phyloP scores from a whole-genome alignment of 1,284 basidiomycete species.

The Thelephora terrestris region DNA sequence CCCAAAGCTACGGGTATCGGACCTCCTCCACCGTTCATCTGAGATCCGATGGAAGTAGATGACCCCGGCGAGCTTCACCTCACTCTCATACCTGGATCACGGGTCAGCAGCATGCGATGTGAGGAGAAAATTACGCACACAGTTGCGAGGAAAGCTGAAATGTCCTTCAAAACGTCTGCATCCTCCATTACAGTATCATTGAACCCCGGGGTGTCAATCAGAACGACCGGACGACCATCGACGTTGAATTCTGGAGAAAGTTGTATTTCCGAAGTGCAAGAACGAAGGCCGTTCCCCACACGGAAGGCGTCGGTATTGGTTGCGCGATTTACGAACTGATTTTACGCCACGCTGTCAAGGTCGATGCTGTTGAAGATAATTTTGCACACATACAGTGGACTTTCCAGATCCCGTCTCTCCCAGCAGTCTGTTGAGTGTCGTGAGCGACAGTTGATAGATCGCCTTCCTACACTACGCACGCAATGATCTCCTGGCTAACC shows the following conservation, averaged over 20 bases:
- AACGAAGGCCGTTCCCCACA: slow-evolving; percentile 23
- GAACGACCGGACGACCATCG: slow-evolving; percentile 18
- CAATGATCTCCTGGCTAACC: too few species aligned
- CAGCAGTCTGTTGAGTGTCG: too few species aligned
- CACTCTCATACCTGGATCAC: slow-evolving; percentile 28
- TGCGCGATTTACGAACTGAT: slow-evolving; percentile 26
- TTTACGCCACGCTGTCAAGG: neutral
- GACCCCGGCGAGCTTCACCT: slow-evolving; percentile 33
- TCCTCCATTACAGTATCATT: slow-evolving; percentile 28
- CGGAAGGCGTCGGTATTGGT: slow-evolving; percentile 24
- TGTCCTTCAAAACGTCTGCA: slow-evolving; percentile 26
- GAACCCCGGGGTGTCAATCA: slow-evolving; percentile 29
- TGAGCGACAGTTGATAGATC: too few species aligned
- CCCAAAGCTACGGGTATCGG: too few species aligned
- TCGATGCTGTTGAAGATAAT: neutral
- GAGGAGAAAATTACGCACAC: neutral
- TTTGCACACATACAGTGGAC: slow-evolving; percentile 9
- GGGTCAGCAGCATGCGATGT: neutral
- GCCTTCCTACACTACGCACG: too few species aligned
- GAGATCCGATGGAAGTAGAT: slow-evolving; percentile 45
- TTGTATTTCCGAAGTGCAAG: slow-evolving; percentile 27
- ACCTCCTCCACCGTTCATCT: slow-evolving; percentile 35
- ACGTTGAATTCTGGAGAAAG: slow-evolving; percentile 22
- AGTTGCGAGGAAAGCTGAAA: slow-evolving; percentile 24
- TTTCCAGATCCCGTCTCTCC: slow-evolving; percentile 12